A percentile compares a stretch with the other conserved stretches of the same genome.
These are phyloP conservation scores for Neurospora sp. DNA, from an alignment of 495 filamentous ascomycete genomes.

Conservation along the genomic window DNA sequence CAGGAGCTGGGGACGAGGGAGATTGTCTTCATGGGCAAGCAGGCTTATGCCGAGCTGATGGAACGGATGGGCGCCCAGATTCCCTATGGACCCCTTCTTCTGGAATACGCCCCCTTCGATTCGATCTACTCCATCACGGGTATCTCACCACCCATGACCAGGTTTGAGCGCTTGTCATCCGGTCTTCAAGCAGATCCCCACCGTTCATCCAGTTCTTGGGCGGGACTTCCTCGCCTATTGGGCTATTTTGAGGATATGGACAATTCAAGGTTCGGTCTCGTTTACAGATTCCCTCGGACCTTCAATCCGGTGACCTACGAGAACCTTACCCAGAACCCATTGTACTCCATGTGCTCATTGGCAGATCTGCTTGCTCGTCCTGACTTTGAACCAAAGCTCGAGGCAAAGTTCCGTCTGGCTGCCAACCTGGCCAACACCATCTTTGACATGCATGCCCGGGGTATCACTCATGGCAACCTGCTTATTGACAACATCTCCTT, in stretches of 20 bases:
- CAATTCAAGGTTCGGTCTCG: conserved; percentile 66
- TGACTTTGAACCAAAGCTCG: conserved; percentile 48
- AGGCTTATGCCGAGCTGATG: conserved; percentile 33
- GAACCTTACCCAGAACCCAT: conserved; percentile 34
- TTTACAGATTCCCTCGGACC: conserved; percentile 70
- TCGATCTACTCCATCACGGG: conserved; percentile 52
- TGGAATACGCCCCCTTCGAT: conserved; percentile 60
- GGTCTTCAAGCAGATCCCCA: conserved; percentile 46
- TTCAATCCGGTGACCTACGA: conserved; percentile 51
- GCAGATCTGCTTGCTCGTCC: conserved; percentile 41
- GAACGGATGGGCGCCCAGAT: conserved; percentile 16
- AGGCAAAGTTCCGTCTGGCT: conserved; percentile 77
- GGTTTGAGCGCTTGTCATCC: conserved; percentile 52
- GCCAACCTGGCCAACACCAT: conserved; percentile 68
- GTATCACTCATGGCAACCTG: conserved; percentile 71
- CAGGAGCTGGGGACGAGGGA: conserved; percentile 25
- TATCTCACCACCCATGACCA: conserved; percentile 50
- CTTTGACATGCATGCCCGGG: conserved; percentile 64
- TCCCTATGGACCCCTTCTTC: conserved; percentile 44
- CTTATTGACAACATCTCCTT: conserved; percentile 74
- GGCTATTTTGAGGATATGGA: conserved; percentile 80
- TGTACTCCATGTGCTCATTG: conserved; percentile 40
- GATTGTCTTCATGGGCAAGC: conserved; percentile 45
- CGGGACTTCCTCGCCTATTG: conserved; percentile 47
- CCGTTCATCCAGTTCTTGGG: conserved; percentile 50